Evolutionary conservation across 805 yeast species (phyloP), one percentile per base, ranked within the genome.

Genomic region (Kodamaea laetipori): DNA sequence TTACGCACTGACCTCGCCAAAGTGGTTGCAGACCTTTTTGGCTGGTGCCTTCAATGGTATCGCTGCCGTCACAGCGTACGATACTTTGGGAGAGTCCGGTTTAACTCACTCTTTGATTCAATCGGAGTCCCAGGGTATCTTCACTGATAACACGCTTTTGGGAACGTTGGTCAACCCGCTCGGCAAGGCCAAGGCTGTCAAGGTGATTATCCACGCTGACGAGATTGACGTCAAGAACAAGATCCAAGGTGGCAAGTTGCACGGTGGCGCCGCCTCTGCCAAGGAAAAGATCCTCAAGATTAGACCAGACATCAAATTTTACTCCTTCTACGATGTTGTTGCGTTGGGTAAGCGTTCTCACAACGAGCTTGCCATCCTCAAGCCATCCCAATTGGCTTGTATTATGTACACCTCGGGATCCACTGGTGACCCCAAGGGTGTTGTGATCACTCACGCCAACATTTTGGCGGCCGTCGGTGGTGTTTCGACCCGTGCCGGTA

Each of bases 11-110:
- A 94, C 99, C 10, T 86, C 95, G 11, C 84, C 80, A 44, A 81
- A 80, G 59, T 92, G 98, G 98, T 79, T 92, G 88, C 86, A 87
- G 68, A 78, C 87, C 24, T 92, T 81, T 51, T 64, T 88, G 46
- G 96, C 90, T 11, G 76, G 88, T 41, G 79, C 80, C 55, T 72
- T 90, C 41, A 97, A 89, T 66, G 68, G 77, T 39, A 83, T 94
- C 47, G 86, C 98, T 17, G 77, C 86, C 45, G 98, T 90, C 31
- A 94, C 99, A 11, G 98, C 99, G 28, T 94, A 94, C 66, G 97
- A 90, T 64, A 89, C 97, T 33, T 74, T 90, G 52, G 97, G 97
- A 45, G 95, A 89, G 66, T 76, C 77, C 27, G 96, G 96, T 17
- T 76, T 90, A 58, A 84, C 84, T 45, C 95, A 86, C 66, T 90